Evolutionary conservation across 2,329 filamentous ascomycete species (phyloP).

Genomic region (Ustulina deusta): DNA sequence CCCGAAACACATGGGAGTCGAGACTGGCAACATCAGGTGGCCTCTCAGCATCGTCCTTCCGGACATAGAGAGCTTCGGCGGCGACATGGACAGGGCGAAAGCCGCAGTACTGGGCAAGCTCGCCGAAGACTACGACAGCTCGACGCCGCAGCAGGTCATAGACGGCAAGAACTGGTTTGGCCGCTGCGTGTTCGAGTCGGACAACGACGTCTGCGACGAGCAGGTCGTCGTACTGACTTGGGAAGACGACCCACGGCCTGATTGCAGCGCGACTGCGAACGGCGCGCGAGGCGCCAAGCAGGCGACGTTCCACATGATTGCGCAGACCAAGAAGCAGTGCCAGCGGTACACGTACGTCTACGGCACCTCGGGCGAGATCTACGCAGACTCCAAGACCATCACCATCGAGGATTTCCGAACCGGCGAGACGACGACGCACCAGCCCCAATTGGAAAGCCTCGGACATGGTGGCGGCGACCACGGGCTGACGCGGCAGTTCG

Average conservation of each 20-base stretch:
- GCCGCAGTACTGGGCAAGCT: slow-evolving; percentile 54
- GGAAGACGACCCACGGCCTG: slow-evolving; percentile 73
- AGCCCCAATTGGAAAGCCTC: slow-evolving; percentile 70
- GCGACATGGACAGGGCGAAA: slow-evolving; percentile 54
- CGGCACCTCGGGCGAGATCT: slow-evolving; percentile 86
- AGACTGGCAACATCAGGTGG: slow-evolving; percentile 77
- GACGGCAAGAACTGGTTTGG: slow-evolving; percentile 81
- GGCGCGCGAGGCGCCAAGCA: slow-evolving; percentile 78
- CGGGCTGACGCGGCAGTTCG: slow-evolving; percentile 84
- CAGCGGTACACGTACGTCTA: slow-evolving; percentile 87
- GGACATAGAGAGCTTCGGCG: slow-evolving; percentile 84
- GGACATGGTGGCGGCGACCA: slow-evolving; percentile 82
- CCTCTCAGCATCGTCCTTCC: slow-evolving; percentile 90
- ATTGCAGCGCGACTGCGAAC: slow-evolving; percentile 6
- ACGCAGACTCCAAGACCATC: slow-evolving; percentile 84
- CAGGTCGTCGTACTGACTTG: slow-evolving; percentile 90
- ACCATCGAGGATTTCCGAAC: slow-evolving; percentile 78
- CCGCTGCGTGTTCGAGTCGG: slow-evolving; percentile 92
- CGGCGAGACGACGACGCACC: slow-evolving; percentile 65
- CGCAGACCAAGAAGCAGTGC: slow-evolving; percentile 88
- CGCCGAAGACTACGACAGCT: slow-evolving; percentile 65
- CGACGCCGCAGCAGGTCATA: slow-evolving; percentile 61
- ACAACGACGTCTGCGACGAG: slow-evolving; percentile 95
- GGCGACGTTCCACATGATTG: slow-evolving; percentile 93
- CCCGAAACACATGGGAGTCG: slow-evolving; percentile 68